Conservation (phyloP, 371 early-diverging fungal species). For the Cladochytrium tenue region DNA sequence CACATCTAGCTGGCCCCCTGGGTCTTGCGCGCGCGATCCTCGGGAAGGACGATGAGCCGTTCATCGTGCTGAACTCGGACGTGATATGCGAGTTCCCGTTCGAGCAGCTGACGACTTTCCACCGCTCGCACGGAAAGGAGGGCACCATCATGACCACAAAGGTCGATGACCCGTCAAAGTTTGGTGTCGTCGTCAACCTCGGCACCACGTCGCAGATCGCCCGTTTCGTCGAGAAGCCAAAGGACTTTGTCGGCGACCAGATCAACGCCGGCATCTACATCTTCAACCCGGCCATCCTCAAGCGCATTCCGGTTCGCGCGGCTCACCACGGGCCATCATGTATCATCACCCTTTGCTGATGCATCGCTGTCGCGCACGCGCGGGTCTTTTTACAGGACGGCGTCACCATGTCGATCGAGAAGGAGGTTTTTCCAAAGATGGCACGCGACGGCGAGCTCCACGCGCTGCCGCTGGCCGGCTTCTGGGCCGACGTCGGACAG, state of each 20-base stretch:
- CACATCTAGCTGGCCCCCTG: slow-evolving; percentile 86
- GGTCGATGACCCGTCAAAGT: slow-evolving; percentile 96
- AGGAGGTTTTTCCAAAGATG: slow-evolving; percentile 97
- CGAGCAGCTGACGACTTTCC: slow-evolving; percentile 83
- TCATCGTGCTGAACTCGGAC: slow-evolving; percentile 99
- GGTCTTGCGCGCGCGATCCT: slow-evolving; percentile 92
- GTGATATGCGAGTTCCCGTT: slow-evolving; percentile 99
- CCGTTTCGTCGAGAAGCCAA: slow-evolving; percentile 98
- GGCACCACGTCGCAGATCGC: slow-evolving; percentile 71
- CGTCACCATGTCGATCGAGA: slow-evolving; percentile 95
- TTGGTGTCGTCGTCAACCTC: slow-evolving; percentile 88
- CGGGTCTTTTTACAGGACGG: slow-evolving; percentile 50
- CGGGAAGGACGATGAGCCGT: slow-evolving; percentile 84
- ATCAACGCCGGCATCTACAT: slow-evolving; percentile 99
- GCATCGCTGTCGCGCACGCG: neutral
- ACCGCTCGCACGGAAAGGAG: slow-evolving; percentile 82
- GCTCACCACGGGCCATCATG: neutral
- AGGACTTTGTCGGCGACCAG: slow-evolving; percentile 89
- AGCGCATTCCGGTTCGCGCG: slow-evolving; percentile 79
- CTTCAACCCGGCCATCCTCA: slow-evolving; percentile 84
- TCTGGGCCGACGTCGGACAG: slow-evolving; percentile 99
- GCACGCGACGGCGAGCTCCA: slow-evolving; percentile 84
- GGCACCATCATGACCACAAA: slow-evolving; percentile 94
- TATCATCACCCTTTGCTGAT: neutral
- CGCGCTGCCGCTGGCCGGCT: slow-evolving; percentile 92